Evolutionary conservation across 192 early-diverging fungal genomes (phyloP), one percentile per base, ranked within the genome.

Genomic region (Thoreauomyces humboldtii): DNA sequence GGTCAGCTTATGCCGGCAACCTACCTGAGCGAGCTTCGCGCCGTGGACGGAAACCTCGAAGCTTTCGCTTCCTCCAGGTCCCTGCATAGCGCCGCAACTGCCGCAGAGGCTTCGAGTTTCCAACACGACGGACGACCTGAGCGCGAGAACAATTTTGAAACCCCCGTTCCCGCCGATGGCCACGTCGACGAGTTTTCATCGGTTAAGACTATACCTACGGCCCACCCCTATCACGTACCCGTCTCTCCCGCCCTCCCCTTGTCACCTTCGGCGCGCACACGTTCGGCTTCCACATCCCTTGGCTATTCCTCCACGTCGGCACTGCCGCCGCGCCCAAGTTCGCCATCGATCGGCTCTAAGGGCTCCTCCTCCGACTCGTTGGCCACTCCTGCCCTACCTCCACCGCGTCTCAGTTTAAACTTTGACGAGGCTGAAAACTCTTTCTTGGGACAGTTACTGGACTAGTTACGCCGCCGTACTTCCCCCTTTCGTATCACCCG

Each of bases 401-500:
- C 55, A 22, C 65, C 65, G 46, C 55, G 65, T 15, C 28, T 68
- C 32, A 68, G 65, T 27, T 51, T 68, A 46, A 59, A 68, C 48
- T 59, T 68, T 19, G 65, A 68, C 24, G 29, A 12, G 11, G 55
- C 44, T 27, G 46, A 47, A 28, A 45, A 41, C 22, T 68, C 65
- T 32, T 68, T 68, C 19, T 35, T 68, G 65, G 43, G 55, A 2
- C 55, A 57, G 3, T 27, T 57, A 17, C 27, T 52, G 11, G n/a
- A 41, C 38, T 41, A 41, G 38, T n/a, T n/a, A n/a, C n/a, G n/a
- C n/a, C n/a, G n/a, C n/a, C n/a, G n/a, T n/a, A n/a, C n/a, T n/a
- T n/a, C n/a, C n/a, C n/a, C n/a, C n/a, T n/a, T n/a, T n/a, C n/a
- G n/a, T n/a, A n/a, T n/a, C n/a, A n/a, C n/a, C n/a, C n/a, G n/a